Evolutionary conservation across 805 yeast genomes (phyloP), one percentile per base, ranked within the genome.

Genomic region (Clavispora asparagi): DNA sequence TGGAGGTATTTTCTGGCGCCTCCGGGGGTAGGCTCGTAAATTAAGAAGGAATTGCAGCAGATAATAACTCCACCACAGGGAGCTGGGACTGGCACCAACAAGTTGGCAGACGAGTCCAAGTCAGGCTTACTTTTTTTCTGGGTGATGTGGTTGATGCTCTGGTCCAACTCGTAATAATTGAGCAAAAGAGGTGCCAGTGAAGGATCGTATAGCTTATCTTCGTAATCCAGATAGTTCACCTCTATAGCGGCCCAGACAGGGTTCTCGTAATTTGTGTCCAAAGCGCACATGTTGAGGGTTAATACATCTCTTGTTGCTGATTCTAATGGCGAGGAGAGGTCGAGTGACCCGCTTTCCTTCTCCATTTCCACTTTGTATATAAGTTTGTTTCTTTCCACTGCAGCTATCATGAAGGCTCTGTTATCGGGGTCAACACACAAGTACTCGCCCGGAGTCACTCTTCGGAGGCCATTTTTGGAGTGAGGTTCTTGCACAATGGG

Each of bases 161-260:
- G 74, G 61, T 94, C 97, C 25, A 91, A 66, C 57, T 88, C 92
- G 65, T 92, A 92, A 60, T 79, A 85, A 4, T 79, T 76, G 43
- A 92, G 67, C 27, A 58, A 53, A 42, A 63, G 41, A 1, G 51
- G 49, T 9, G 58, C 49, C 5, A 36, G 12, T 7, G 46, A 48
- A 6, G 50, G 36, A 50, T 59, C 50, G 44, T 47, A 39, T 4
- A 39, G 17, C 16, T 40, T 37, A 17, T 55, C 59, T 29, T 67
- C 67, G 42, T 56, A 59, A 1, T 65, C 68, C 7, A 69, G 57
- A 47, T 79, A 74, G 44, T 79, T 84, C 7, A 78, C 65, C 58
- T 92, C 98, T 7, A 94, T 64, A 0, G 91, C 76, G 0, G 89
- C 95, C 75, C 91, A 92, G 9, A 81, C 60, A 0, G 98, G 98